A percentile compares a stretch with the other conserved stretches of the same genome.
These are phyloP conservation scores for Claviceps sp. DNA, from an alignment of 2,329 filamentous ascomycete genomes.

Conservation along the genomic window DNA sequence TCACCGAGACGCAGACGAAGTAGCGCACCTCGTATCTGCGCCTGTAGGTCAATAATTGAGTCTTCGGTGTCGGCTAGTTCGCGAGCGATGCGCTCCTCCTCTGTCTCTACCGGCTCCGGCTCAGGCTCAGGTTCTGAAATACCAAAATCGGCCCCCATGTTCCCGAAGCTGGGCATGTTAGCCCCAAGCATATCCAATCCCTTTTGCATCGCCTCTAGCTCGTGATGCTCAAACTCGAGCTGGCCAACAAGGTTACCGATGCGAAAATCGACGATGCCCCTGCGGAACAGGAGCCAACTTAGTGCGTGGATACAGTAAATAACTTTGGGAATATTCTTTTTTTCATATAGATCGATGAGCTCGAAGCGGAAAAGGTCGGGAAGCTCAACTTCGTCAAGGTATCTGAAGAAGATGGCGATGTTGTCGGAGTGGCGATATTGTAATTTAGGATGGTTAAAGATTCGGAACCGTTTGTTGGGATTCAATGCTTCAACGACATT, in stretches of 20 bases:
- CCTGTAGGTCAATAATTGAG: slow-evolving; percentile 66
- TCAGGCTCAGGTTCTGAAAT: slow-evolving; percentile 63
- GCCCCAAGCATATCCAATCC: slow-evolving; percentile 90
- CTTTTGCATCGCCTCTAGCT: slow-evolving; percentile 92
- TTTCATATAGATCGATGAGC: slow-evolving; percentile 94
- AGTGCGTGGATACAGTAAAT: slow-evolving; percentile 97
- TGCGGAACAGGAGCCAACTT: slow-evolving; percentile 92
- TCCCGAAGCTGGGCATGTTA: slow-evolving; percentile 94
- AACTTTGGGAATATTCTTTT: slow-evolving; percentile 98
- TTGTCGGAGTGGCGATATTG: slow-evolving; percentile 97
- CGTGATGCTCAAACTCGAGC: slow-evolving; percentile 93
- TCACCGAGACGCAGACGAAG: slow-evolving; percentile 63
- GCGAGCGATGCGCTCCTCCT: slow-evolving; percentile 75
- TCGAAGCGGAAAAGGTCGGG: slow-evolving; percentile 96
- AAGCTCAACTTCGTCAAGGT: slow-evolving; percentile 79
- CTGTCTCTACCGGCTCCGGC: slow-evolving; percentile 71
- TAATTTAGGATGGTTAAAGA: slow-evolving; percentile 73
- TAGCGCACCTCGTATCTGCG: slow-evolving; percentile 71
- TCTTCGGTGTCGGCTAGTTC: slow-evolving; percentile 67
- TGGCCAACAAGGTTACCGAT: slow-evolving; percentile 96
- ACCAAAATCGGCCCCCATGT: slow-evolving; percentile 92
- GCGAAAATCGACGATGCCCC: slow-evolving; percentile 87
- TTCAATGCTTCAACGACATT: slow-evolving; percentile 86
- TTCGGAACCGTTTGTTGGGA: slow-evolving; percentile 60
- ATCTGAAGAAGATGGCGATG: slow-evolving; percentile 90